Evolutionary conservation across 2,329 filamentous ascomycete genomes (phyloP).

Genomic region (Penicillium palitans): DNA sequence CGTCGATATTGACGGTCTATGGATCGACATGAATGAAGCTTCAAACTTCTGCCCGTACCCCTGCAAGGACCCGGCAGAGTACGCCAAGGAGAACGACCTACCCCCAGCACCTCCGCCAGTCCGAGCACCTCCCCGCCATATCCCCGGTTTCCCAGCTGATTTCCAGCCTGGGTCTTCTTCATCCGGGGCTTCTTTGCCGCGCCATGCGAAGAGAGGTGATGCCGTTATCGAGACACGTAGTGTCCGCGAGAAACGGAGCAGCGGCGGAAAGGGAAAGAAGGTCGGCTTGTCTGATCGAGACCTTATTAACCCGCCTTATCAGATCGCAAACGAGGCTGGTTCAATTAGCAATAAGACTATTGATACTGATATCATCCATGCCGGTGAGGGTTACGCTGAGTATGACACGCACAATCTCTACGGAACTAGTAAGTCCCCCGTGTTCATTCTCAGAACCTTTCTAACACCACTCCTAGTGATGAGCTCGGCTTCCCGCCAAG

Average conservation of each 20-base stretch:
- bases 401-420: slow-evolving; percentile 79
- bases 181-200: neutral
- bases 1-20: slow-evolving; percentile 74
- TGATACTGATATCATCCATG: slow-evolving; percentile 65
- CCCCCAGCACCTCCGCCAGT: slow-evolving; percentile 64
- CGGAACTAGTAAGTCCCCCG: slow-evolving; percentile 55
- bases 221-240: neutral
- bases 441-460: neutral
- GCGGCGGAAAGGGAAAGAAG: slow-evolving; percentile 39
- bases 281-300: slow-evolving; percentile 64
- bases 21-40: slow-evolving; percentile 70
- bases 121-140: slow-evolving; percentile 60
- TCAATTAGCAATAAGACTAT: slow-evolving; percentile 58
- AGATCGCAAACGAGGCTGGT: slow-evolving; percentile 63
- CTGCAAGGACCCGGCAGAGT: slow-evolving; percentile 56
- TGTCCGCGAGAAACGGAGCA: neutral
- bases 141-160: slow-evolving; percentile 67
- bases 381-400: slow-evolving; percentile 62
- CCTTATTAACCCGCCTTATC: slow-evolving; percentile 64
- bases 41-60: slow-evolving; percentile 57
- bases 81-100: slow-evolving; percentile 45
- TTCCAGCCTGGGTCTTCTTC: slow-evolving; percentile 59
- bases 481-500: slow-evolving; percentile 63
- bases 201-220: neutral
- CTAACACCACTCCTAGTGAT: slow-evolving; percentile 54